These are phyloP conservation scores for Euphorbia peplus DNA, from an alignment of 345 rosid species.

Conservation along the genomic window DNA sequence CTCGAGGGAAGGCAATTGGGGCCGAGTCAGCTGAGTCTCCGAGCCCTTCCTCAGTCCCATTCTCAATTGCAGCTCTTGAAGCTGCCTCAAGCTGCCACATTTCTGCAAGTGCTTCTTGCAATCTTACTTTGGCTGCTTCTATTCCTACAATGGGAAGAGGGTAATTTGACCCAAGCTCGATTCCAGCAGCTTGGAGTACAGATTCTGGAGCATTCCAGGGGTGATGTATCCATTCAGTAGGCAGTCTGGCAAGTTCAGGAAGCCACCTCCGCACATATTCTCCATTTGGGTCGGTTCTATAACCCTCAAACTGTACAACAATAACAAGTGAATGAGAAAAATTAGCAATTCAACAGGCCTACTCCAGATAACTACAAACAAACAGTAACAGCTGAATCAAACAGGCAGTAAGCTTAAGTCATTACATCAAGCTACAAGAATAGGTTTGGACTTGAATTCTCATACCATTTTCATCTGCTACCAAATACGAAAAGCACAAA, in stretches of 20 bases:
- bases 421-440: too few species aligned
- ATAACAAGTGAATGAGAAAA: slow-evolving; percentile 7
- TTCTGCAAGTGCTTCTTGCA: slow-evolving; percentile 77
- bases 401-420: too few species aligned
- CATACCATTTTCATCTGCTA: too few species aligned
- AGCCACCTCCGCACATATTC: slow-evolving; percentile 98
- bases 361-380: too few species aligned
- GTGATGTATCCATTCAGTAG: slow-evolving; percentile 99
- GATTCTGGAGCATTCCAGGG: slow-evolving; percentile 97
- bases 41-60: slow-evolving; percentile 95
- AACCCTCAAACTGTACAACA: slow-evolving; percentile 75
- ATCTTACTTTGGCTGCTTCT: slow-evolving; percentile 77
- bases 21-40: slow-evolving; percentile 82
- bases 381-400: too few species aligned
- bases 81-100: slow-evolving; percentile 98
- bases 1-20: slow-evolving; percentile 74
- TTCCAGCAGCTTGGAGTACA: slow-evolving; percentile 94
- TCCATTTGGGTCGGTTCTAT: slow-evolving; percentile 86
- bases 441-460: too few species aligned
- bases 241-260: slow-evolving; percentile 92
- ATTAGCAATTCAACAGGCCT: neutral
- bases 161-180: slow-evolving; percentile 94
- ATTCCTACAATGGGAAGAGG: slow-evolving; percentile 80
- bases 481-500: too few species aligned
- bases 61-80: slow-evolving; percentile 90